These are phyloP conservation scores for Hammondia hammondi DNA, from an alignment of 169 alveolate species.

Conservation along the genomic window DNA sequence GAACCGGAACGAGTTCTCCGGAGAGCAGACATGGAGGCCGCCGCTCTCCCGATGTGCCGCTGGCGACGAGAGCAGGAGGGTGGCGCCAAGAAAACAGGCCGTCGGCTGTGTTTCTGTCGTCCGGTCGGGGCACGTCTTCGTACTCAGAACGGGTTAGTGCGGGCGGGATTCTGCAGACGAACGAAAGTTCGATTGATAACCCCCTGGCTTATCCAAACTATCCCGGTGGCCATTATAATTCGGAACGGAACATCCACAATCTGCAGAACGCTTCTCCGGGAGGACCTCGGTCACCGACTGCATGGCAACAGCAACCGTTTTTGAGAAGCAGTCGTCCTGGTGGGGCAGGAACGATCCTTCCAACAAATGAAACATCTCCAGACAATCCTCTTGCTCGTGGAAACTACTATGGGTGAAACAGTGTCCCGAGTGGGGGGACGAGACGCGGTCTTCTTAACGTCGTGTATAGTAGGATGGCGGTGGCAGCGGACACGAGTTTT, in stretches of 20 bases:
- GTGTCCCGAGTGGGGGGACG: no score
- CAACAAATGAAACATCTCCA: constrained; percentile 18
- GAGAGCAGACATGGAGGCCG: no score
- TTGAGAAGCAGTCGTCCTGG: not conserved
- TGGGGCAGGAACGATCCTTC: not conserved
- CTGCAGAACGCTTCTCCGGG: not conserved
- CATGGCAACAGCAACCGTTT: not conserved
- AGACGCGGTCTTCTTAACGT: no score
- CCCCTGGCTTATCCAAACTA: constrained; percentile 58
- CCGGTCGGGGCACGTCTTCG: not conserved
- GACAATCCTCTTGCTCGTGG: constrained; percentile 21
- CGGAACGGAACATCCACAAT: not conserved
- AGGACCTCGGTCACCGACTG: not conserved
- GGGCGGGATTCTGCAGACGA: constrained; percentile 14
- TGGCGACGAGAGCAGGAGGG: no score
- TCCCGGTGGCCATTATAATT: not conserved
- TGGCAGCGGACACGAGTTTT: no score
- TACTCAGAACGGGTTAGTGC: not conserved
- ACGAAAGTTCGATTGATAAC: constrained; percentile 41
- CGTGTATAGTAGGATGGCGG: no score
- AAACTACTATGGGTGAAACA: no score
- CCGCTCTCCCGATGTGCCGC: no score
- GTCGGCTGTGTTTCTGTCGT: not conserved
- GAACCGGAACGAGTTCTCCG: no score
- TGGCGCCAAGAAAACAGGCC: not conserved